Base-by-base conservation (phyloP, 73 alveolate species). In the Stentor coeruleus region DNA sequence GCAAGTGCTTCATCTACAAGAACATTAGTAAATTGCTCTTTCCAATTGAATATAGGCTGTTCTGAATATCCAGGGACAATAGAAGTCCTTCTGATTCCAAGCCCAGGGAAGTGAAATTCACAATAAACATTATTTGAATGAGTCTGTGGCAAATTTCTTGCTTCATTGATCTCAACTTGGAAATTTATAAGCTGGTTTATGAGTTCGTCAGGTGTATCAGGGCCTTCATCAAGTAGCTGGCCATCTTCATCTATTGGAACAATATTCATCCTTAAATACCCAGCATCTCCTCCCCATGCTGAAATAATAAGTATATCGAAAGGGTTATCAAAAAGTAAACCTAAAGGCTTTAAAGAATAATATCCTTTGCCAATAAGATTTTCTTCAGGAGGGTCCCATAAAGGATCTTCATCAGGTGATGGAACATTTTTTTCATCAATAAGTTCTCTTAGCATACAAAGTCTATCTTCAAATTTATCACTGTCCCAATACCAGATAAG, bases 371-470 rank as follows among this genome's bases (percentile, higher is more conserved):
- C 98, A 40, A 93, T 85, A 40, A 91, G 86, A 57, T 87, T 57
- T 11, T 94, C 95, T 66, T 90, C 93, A 26, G 92, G 88, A 3
- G 92, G 96, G 84, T 93, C 98, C 94, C 95, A 91, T 88, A 93
- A 91, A 38, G 98, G 98, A 59, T 93, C 98, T 26, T 86, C 92
- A 66, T 59, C 86, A 33, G 38, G 38, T 1, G 38, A 33, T 30
- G 49, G 49, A 33, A 30, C 49, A 28, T 20, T 28, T 66, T 33
- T 20, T 36, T 66, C 59, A 28, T 66, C 81, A 30, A 66, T 36
- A 36, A 66, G 14, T 28, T 66, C 81, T 66, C 49, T 66, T 26
- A 66, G 38, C 84, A 76, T 73, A 39, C 74, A 85, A n/a, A 89
- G 85, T 60, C 90, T 81, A 36, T 89, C 84, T 38, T 26, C 81